A percentile compares a stretch with the other conserved stretches of the same genome.
Evolutionary conservation across 2,329 filamentous ascomycete genomes (phyloP).

Genomic region (Monilinia aucupariae): DNA sequence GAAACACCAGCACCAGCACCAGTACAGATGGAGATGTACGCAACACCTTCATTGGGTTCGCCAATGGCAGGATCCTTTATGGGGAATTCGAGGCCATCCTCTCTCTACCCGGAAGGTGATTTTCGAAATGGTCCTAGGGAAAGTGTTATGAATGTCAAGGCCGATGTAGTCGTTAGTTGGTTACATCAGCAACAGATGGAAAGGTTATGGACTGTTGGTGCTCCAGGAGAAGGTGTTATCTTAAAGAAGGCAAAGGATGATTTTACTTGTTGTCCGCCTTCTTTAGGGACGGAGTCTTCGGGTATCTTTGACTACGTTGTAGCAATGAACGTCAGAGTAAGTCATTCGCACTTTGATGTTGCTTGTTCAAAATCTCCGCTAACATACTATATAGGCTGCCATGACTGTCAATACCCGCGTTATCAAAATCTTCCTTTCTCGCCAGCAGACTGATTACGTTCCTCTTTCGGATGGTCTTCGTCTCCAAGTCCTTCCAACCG

Average conservation of each 20-base stretch:
- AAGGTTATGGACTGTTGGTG: conserved; percentile 45
- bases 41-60: background rate
- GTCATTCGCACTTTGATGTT: conserved; percentile 21
- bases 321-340: conserved; percentile 49
- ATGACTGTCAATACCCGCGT: conserved; percentile 64
- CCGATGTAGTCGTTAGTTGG: conserved; percentile 59
- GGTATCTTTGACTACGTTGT: conserved; percentile 47
- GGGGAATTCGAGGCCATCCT: conserved; percentile 24
- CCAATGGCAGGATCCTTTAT: background rate
- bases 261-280: conserved; percentile 47
- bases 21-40: background rate
- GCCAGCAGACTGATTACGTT: conserved; percentile 48
- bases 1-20: background rate
- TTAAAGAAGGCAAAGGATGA: conserved; percentile 47
- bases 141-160: conserved; percentile 48
- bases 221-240: conserved; percentile 48
- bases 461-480: conserved; percentile 53
- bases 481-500: conserved; percentile 56
- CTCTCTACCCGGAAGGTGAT: conserved; percentile 39
- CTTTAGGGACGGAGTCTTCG: conserved; percentile 41
- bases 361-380: background rate
- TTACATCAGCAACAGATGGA: conserved; percentile 58
- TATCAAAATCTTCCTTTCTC: conserved; percentile 53
- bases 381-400: conserved; percentile 44
- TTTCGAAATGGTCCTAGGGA: conserved; percentile 41